Evolutionary conservation across 2,329 filamentous ascomycete genomes (phyloP), one percentile per base, ranked within the genome.

Genomic region (Zasmidium angulare): DNA sequence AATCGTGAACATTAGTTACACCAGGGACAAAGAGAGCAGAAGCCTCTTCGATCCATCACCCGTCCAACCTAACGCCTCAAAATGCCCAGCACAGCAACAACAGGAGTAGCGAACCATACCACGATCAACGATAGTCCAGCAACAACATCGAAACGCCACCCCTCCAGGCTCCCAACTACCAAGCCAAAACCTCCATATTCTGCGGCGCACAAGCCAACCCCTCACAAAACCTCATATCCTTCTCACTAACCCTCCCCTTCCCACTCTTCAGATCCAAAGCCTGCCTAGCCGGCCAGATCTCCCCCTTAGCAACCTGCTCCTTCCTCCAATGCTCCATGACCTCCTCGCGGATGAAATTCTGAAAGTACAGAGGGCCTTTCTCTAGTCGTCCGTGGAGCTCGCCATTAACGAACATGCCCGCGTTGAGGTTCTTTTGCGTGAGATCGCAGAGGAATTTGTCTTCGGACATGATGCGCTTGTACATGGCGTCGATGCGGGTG

Each of bases 391-490:
- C 84, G 68, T 87, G 84, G 68, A 87, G 74, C 68, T 86, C 81
- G 50, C 84, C 85, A 64, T 82, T 86, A 66, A 83, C 72, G 55
- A 86, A 87, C 50, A 86, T 78, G 12, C 83, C 83, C 0, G 81
- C 77, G 67, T 84, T 82, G 61, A 87, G 77, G 68, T 87, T 87
- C 69, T 75, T 78, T 68, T 87, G 84, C 1, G 82, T 79, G 14
- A 78, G 78, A 64, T 78, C 75, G 74, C 84, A 86, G n/a, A 87
- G 79, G 9, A 80, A 77, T 68, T 86, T 86, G 73, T 87, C 85
- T 70, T 87, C 85, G 1, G 77, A 76, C 80, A 86, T 82, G 69
- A 87, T 81, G 19, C 81, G 79, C 70, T 83, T 83, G 74, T 86
- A 87, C 63, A 86, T 81, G 50, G 81, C 74, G 64, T 78, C 80